Conservation (phyloP, 441 rosid genomes). For the Heliophila coronopifolia region DNA sequence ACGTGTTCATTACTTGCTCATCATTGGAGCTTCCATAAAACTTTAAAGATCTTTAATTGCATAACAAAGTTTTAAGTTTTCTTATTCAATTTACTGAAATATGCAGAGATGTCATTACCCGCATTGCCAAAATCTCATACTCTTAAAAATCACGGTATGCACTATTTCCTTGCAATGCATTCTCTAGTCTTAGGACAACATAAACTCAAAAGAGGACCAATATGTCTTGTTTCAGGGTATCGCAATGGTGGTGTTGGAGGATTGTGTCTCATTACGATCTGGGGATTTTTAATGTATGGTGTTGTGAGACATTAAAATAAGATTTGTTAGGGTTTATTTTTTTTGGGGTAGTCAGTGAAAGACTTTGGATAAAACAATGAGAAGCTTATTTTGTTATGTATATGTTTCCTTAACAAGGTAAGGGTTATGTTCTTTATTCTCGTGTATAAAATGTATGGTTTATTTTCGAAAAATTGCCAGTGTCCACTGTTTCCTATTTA, state of each 20-base stretch:
- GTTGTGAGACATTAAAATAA: constrained; percentile 24
- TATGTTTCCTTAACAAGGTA: constrained; percentile 20
- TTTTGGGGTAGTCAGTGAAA: constrained; percentile 23
- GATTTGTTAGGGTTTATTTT: constrained; percentile 13
- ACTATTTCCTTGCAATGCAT: not conserved
- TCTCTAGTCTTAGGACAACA: not conserved
- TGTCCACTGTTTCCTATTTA: too few species aligned
- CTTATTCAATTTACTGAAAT: constrained; percentile 23
- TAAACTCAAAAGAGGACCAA: not conserved
- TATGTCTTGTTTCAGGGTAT: constrained; percentile 19
- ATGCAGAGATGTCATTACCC: constrained; percentile 92
- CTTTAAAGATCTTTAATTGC: not conserved
- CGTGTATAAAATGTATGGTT: too few species aligned
- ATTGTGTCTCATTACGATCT: constrained; percentile 3
- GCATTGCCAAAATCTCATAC: constrained; percentile 83
- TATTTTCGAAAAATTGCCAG: too few species aligned
- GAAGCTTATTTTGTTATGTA: constrained; percentile 22
- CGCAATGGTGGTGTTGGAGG: not conserved
- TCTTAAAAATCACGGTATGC: constrained; percentile 55
- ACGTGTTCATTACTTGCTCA: not conserved
- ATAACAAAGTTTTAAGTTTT: not conserved
- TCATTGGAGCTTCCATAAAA: not conserved
- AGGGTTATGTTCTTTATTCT: too few species aligned
- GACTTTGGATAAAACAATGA: constrained; percentile 18
- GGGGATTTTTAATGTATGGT: constrained; percentile 21